phyloP scores from a whole-genome alignment of 2,329 filamentous ascomycete species.

The Nemania bipapillata region DNA sequence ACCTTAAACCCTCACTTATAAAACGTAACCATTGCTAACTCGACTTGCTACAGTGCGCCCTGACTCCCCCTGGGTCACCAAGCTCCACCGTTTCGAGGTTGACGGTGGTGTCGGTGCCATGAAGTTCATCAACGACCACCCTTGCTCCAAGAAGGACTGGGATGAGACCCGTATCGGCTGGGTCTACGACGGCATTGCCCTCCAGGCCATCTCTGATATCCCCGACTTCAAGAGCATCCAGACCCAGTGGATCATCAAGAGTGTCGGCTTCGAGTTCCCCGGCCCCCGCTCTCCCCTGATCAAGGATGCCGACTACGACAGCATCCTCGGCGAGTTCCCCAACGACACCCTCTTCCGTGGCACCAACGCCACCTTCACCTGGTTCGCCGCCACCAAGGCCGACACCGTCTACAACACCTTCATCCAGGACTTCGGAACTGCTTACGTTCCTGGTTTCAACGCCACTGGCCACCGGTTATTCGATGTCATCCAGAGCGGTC shows the following conservation, averaged over 20 bases:
- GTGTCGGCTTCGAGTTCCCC: constrained; percentile 39
- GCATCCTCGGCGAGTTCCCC: constrained; percentile 34
- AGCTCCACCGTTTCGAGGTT: constrained; percentile 36
- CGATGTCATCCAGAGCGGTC: constrained; percentile 35
- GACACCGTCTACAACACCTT: constrained; percentile 33
- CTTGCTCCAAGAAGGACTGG: constrained; percentile 30
- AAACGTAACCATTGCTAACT: constrained; percentile 12
- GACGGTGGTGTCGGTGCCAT: constrained; percentile 35
- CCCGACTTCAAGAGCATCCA: constrained; percentile 38
- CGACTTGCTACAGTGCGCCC: constrained; percentile 28
- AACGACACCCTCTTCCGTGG: constrained; percentile 36
- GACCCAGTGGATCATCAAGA: constrained; percentile 37
- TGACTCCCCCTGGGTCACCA: constrained; percentile 35
- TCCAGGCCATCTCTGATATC: constrained; percentile 31
- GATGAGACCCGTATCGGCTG: constrained; percentile 23
- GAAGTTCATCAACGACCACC: constrained; percentile 29
- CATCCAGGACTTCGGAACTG: constrained; percentile 36
- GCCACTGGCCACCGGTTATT: constrained; percentile 35
- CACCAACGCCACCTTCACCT: constrained; percentile 40
- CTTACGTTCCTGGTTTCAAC: constrained; percentile 33
- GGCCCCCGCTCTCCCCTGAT: constrained; percentile 35
- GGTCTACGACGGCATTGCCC: constrained; percentile 35
- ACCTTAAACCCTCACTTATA: no score
- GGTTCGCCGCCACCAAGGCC: constrained; percentile 35
- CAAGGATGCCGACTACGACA: constrained; percentile 30